Conservation (phyloP, 1,284 basidiomycete genomes). For the Mrakiaceae sp. region DNA sequence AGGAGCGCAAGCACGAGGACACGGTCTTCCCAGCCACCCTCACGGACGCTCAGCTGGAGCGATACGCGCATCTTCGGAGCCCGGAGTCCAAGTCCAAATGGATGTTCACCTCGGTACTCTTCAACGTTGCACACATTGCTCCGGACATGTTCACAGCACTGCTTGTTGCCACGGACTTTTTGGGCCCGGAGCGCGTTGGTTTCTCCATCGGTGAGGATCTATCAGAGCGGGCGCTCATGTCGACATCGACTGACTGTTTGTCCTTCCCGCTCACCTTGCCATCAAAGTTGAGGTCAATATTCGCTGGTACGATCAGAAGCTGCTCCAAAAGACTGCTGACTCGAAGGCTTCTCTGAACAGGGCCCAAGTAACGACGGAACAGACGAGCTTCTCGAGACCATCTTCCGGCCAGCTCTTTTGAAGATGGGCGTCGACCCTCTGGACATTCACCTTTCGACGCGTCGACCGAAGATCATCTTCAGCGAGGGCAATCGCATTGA, state of each 20-base stretch:
- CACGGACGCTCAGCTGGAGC: background rate
- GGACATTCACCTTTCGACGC: conserved; percentile 25
- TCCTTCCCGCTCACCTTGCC: no score
- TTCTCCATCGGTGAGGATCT: conserved; percentile 30
- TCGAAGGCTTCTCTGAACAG: no score
- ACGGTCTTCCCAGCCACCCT: background rate
- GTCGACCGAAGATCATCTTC: conserved; percentile 29
- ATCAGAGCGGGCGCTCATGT: no score
- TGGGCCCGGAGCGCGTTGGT: conserved; percentile 27
- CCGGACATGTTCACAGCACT: conserved; percentile 33
- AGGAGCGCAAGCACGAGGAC: background rate
- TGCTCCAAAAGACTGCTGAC: no score
- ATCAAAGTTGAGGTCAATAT: no score
- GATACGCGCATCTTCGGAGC: conserved; percentile 4
- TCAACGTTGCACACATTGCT: conserved; percentile 17
- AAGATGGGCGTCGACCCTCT: conserved; percentile 25
- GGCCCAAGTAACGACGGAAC: conserved; percentile 34
- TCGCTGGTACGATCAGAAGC: no score
- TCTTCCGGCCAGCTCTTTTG: conserved; percentile 27
- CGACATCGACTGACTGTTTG: no score
- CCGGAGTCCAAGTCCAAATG: background rate
- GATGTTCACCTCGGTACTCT: conserved; percentile 10
- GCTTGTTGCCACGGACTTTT: conserved; percentile 26
- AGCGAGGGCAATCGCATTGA: conserved; percentile 30
- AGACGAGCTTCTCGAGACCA: conserved; percentile 24